Percentiles rank a stretch among this genome's conserved stretches.
phyloP scores from a whole-genome alignment of 352 stramenopile genomes.

The Plasmopara muralis region DNA sequence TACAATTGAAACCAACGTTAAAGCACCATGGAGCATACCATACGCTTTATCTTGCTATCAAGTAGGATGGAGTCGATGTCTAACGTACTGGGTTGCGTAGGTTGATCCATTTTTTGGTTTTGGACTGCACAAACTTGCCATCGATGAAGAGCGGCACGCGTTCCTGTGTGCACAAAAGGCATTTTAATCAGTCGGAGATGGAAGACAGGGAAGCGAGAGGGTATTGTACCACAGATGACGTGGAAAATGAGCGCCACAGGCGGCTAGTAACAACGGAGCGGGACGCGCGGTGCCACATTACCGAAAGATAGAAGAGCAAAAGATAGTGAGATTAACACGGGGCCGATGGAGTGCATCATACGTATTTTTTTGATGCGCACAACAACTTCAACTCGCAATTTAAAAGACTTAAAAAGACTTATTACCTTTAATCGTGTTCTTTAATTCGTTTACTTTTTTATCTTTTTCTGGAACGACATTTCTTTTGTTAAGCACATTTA shows the following conservation, averaged over 20 bases:
- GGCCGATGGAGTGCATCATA: no score
- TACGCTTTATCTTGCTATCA: no score
- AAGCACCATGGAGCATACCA: no score
- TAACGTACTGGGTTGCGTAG: slow-evolving; percentile 76
- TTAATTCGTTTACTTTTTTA: no score
- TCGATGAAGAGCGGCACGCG: slow-evolving; percentile 88
- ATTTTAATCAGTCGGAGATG: not conserved
- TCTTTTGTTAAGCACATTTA: no score
- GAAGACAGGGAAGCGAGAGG: not conserved
- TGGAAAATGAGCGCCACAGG: slow-evolving; percentile 38
- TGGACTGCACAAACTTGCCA: slow-evolving; percentile 89
- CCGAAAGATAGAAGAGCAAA: no score
- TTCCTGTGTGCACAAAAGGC: slow-evolving; percentile 23
- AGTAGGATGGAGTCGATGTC: not conserved
- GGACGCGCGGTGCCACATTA: slow-evolving; percentile 26
- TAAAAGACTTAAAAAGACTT: no score
- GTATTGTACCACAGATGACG: slow-evolving; percentile 28
- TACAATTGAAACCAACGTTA: not conserved
- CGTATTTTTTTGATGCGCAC: no score
- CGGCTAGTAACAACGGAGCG: slow-evolving; percentile 16
- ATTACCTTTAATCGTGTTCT: no score
- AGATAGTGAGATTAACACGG: no score
- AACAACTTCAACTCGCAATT: no score
- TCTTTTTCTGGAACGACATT: no score
- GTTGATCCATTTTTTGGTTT: slow-evolving; percentile 89